A percentile compares a stretch with the other conserved stretches of the same genome.
These are phyloP conservation scores for Pestalotiopsis fici DNA, from an alignment of 2,329 filamentous ascomycete genomes.

Conservation along the genomic window DNA sequence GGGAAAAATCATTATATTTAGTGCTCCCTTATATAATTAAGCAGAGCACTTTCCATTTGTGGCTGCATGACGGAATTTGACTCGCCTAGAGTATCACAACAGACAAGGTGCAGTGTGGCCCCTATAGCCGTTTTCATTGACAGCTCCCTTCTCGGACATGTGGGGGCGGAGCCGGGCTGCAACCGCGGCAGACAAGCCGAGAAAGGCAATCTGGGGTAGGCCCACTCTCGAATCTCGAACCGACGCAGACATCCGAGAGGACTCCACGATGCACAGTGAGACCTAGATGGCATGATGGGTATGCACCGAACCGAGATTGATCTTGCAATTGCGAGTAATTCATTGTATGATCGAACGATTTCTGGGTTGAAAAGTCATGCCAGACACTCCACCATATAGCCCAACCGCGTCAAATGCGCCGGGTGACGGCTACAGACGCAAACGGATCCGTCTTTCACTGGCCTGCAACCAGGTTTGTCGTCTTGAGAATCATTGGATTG, in stretches of 20 bases:
- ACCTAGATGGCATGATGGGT: too few relatives aligned
- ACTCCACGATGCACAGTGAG: background rate
- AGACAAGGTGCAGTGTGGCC: too few relatives aligned
- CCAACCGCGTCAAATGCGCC: background rate
- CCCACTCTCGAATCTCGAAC: background rate
- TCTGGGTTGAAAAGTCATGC: background rate
- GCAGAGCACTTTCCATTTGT: background rate
- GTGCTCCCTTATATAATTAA: too few relatives aligned
- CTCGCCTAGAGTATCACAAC: background rate
- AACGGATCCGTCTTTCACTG: conserved; percentile 9
- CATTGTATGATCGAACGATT: background rate
- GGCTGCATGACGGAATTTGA: background rate
- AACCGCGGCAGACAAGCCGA: background rate
- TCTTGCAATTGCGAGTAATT: background rate
- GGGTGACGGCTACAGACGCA: background rate
- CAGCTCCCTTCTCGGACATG: background rate
- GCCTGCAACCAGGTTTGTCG: conserved; percentile 6
- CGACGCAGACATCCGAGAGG: background rate
- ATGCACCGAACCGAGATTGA: background rate
- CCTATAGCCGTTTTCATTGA: too few relatives aligned
- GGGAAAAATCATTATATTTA: too few relatives aligned
- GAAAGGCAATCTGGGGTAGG: background rate
- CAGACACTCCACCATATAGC: background rate
- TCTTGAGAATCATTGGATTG: too few relatives aligned
- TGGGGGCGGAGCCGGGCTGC: background rate